A percentile compares a stretch with the other conserved stretches of the same genome.
Evolutionary conservation across 83 land plant genomes (phyloP).

Genomic region (Larix sibirica): DNA sequence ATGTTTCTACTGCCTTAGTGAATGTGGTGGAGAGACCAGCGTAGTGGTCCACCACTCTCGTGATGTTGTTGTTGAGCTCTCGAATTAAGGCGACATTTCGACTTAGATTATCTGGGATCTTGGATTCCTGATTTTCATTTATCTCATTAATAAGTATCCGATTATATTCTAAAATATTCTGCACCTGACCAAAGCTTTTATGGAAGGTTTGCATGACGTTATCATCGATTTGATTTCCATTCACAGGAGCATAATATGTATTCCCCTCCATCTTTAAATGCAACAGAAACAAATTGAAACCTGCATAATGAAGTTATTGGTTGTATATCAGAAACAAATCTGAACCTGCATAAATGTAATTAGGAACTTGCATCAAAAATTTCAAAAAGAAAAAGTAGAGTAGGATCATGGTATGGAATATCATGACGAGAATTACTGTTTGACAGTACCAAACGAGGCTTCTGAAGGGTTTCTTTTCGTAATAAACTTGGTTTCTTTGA

Average conservation of each 20-base stretch:
- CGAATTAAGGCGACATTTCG: slow-evolving; percentile 76
- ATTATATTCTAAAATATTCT: slow-evolving; percentile 79
- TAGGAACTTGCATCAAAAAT: too few species aligned
- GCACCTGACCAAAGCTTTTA: slow-evolving; percentile 75
- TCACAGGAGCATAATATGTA: slow-evolving; percentile 36
- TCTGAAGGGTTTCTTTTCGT: too few species aligned
- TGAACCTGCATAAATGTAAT: too few species aligned
- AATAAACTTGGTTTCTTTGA: too few species aligned
- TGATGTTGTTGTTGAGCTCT: slow-evolving; percentile 85
- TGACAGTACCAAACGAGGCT: too few species aligned
- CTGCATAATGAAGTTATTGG: too few species aligned
- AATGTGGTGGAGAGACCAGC: slow-evolving; percentile 64
- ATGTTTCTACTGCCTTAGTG: slow-evolving; percentile 48
- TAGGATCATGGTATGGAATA: too few species aligned
- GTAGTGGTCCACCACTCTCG: slow-evolving; percentile 74
- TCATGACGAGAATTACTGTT: too few species aligned
- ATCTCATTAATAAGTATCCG: slow-evolving; percentile 81
- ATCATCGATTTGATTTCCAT: slow-evolving; percentile 51
- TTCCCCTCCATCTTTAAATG: slow-evolving; percentile 30
- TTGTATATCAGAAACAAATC: too few species aligned
- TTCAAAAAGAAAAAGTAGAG: too few species aligned
- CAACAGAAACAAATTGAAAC: not conserved
- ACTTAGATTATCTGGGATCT: slow-evolving; percentile 64
- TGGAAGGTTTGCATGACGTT: slow-evolving; percentile 70
- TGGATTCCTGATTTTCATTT: slow-evolving; percentile 86